Conservation (phyloP, 352 stramenopile genomes). For the Phytophthora boehmeriae region DNA sequence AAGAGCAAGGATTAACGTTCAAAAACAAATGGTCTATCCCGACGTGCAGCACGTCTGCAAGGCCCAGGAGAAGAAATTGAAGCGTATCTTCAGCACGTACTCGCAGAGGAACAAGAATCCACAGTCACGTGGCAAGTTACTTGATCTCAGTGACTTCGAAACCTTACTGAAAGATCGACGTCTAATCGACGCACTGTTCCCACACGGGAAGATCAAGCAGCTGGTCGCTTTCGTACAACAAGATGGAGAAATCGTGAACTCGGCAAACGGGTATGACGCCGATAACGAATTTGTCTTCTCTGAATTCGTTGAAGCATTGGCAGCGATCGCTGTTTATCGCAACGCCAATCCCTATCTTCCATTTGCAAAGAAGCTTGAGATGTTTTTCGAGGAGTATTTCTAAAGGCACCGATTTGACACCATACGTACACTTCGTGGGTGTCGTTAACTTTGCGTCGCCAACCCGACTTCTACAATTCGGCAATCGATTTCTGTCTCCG, state of each 20-base stretch:
- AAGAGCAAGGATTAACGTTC: constrained; percentile 81
- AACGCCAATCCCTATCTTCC: constrained; percentile 83
- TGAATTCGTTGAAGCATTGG: constrained; percentile 77
- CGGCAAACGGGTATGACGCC: constrained; percentile 48
- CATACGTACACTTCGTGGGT: constrained; percentile 5
- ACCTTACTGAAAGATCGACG: constrained; percentile 68
- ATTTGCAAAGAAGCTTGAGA: constrained; percentile 77
- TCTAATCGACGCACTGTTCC: constrained; percentile 77
- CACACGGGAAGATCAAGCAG: constrained; percentile 74
- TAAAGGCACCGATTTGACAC: constrained; percentile 15
- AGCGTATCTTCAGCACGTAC: constrained; percentile 74
- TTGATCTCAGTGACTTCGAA: constrained; percentile 78
- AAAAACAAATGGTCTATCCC: constrained; percentile 83
- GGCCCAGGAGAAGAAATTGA: constrained; percentile 76
- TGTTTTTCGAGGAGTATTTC: constrained; percentile 81
- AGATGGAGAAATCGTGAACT: constrained; percentile 58
- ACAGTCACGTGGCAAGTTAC: constrained; percentile 67
- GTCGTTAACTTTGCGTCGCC: constrained; percentile 41
- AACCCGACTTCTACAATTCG: constrained; percentile 82
- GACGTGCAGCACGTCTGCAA: constrained; percentile 83
- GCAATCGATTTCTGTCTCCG: constrained; percentile 80
- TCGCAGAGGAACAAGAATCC: constrained; percentile 82
- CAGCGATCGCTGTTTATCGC: constrained; percentile 72
- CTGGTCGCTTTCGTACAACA: constrained; percentile 81
- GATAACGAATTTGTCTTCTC: constrained; percentile 84